Percentiles rank a stretch among this genome's conserved stretches.
Evolutionary conservation across 345 rosid species (phyloP).

Genomic region (Eutrema yunnanense): DNA sequence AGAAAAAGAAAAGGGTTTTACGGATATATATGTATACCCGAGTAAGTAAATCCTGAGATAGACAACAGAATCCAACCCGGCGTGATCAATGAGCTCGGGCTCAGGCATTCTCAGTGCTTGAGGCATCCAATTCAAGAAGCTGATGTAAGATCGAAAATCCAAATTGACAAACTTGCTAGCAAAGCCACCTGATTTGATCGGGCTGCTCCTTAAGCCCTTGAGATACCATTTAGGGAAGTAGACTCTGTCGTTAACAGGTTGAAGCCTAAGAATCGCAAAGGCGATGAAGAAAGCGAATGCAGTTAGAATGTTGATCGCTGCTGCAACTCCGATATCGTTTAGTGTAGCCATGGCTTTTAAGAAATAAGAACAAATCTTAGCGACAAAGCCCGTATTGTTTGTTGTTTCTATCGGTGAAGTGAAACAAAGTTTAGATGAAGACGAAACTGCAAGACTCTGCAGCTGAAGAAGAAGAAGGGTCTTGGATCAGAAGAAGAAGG

Average conservation of each 20-base stretch:
- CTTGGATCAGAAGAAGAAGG: constrained; percentile 3
- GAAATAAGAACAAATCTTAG: background rate
- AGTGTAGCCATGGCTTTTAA: constrained; percentile 63
- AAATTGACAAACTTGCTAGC: constrained; percentile 69
- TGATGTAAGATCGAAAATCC: constrained; percentile 63
- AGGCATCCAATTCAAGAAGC: constrained; percentile 90
- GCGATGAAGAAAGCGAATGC: constrained; percentile 71
- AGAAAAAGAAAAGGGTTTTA: background rate
- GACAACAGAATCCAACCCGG: constrained; percentile 86
- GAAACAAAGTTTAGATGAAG: background rate
- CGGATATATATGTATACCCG: constrained; percentile 41
- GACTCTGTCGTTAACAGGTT: constrained; percentile 87
- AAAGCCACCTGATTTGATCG: constrained; percentile 44
- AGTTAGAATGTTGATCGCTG: constrained; percentile 68
- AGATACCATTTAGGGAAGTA: constrained; percentile 95
- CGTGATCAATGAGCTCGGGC: constrained; percentile 82
- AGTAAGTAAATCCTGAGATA: constrained; percentile 76
- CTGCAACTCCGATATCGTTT: constrained; percentile 74
- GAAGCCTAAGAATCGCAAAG: constrained; percentile 77
- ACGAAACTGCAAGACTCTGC: background rate
- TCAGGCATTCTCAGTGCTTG: constrained; percentile 90
- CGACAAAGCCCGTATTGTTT: background rate
- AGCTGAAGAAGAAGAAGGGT: background rate
- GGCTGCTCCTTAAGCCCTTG: constrained; percentile 72
- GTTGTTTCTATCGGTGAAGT: background rate